Conservation (phyloP, 2,329 filamentous ascomycete genomes). For the Volutella citrinella region DNA sequence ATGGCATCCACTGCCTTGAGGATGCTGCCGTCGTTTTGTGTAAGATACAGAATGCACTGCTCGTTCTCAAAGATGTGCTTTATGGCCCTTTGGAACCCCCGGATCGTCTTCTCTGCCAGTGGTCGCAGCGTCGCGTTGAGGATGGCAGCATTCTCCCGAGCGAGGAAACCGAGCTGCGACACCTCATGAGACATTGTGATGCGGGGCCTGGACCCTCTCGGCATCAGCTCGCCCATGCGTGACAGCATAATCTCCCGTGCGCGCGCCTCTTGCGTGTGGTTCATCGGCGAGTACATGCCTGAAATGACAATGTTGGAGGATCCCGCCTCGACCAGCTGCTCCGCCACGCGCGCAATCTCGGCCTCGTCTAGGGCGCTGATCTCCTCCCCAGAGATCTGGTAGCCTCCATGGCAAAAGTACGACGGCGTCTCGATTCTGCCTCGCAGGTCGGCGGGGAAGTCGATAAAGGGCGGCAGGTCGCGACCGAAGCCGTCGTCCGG, state of each 20-base stretch:
- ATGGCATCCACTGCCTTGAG: conserved; percentile 39
- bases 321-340: conserved; percentile 7
- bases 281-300: conserved; percentile 57
- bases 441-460: conserved; percentile 43
- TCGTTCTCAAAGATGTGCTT: conserved; percentile 36
- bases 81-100: conserved; percentile 43
- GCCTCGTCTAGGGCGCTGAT: conserved; percentile 19
- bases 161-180: conserved; percentile 38
- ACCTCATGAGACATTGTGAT: conserved; percentile 30
- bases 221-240: no score
- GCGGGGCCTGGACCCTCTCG: conserved; percentile 28
- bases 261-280: conserved; percentile 51
- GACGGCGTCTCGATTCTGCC: conserved; percentile 5
- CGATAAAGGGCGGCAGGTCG: conserved; percentile 44
- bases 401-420: conserved; percentile 11
- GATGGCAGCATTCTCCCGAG: conserved; percentile 52
- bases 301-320: conserved; percentile 48
- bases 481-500: conserved; percentile 26
- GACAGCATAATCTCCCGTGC: conserved; percentile 32
- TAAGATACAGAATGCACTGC: conserved; percentile 41
- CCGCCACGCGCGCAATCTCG: conserved; percentile 6
- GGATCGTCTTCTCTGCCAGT: conserved; percentile 45
- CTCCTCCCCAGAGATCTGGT: conserved; percentile 37
- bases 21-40: conserved; percentile 49
- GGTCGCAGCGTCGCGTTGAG: conserved; percentile 49